These are phyloP conservation scores for Umbilicus rupestris DNA, from an alignment of 164 flowering plant species.

Conservation along the genomic window DNA sequence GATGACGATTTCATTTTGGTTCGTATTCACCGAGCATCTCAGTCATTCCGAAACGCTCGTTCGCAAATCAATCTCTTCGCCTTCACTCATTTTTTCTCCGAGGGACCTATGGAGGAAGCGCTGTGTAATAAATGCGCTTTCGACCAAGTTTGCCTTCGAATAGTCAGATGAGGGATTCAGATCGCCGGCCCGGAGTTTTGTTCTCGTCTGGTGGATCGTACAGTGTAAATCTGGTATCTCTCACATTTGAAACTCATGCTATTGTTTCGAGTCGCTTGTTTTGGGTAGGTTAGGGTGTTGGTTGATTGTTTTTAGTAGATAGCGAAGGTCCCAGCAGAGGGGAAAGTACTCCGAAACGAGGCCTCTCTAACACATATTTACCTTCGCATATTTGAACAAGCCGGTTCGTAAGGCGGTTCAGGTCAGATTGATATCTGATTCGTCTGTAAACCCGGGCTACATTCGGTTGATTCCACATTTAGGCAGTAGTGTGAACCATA, in stretches of 20 bases:
- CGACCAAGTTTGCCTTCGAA: slow-evolving; percentile 11
- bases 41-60: too few relatives aligned
- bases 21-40: slow-evolving; percentile 11
- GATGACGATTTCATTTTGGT: background rate
- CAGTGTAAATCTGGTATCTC: background rate
- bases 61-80: background rate
- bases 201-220: background rate
- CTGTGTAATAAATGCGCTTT: background rate
- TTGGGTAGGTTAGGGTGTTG: background rate
- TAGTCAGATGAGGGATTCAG: background rate
- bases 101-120: slow-evolving; percentile 13
- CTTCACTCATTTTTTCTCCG: background rate
- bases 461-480: too few relatives aligned
- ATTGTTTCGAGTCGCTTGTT: background rate
- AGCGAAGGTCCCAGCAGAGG: slow-evolving; percentile 11
- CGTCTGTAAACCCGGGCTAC: slow-evolving; percentile 4
- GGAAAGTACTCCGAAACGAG: slow-evolving; percentile 8
- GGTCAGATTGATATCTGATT: background rate
- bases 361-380: slow-evolving; percentile 9
- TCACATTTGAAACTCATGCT: background rate
- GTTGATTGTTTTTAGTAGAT: background rate
- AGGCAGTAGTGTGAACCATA: too few relatives aligned
- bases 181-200: background rate
- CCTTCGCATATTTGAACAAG: slow-evolving; percentile 5
- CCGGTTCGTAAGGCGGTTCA: slow-evolving; percentile 3